Percentiles rank a stretch among this genome's conserved stretches.
Evolutionary conservation across 2,329 filamentous ascomycete genomes (phyloP).

Genomic region (Paecilomyces sp.): DNA sequence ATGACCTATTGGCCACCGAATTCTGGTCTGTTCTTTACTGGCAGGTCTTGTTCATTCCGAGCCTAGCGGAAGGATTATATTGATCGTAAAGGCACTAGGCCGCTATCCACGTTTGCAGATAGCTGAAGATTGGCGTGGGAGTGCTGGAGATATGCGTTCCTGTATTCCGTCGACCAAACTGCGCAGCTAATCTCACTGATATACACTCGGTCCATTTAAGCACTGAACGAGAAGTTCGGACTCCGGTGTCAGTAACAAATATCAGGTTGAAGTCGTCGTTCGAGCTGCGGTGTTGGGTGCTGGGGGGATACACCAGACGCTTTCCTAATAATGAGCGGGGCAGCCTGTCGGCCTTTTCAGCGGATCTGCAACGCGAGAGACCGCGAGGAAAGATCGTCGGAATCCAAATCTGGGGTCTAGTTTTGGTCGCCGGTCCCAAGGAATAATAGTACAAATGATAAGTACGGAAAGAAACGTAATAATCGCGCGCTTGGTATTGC

Average conservation of each 20-base stretch:
- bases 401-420: neutral
- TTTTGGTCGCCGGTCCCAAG: neutral
- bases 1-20: neutral
- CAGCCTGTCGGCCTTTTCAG: neutral
- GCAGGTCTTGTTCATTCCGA: neutral
- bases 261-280: neutral
- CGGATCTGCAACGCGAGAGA: neutral
- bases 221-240: neutral
- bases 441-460: neutral
- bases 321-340: neutral
- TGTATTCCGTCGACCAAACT: neutral
- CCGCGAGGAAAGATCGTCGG: neutral
- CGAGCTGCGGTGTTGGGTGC: neutral
- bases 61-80: neutral
- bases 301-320: constrained; percentile 5
- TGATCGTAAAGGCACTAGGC: neutral
- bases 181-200: neutral
- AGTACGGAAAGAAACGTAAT: neutral
- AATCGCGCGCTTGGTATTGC: neutral
- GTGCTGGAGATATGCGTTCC: neutral
- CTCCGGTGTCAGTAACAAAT: neutral
- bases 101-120: neutral
- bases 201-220: neutral
- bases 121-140: neutral
- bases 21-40: neutral